A percentile compares a stretch with the other conserved stretches of the same genome.
Conservation (phyloP, 169 alveolate species). For the Perkinsus olseni region DNA sequence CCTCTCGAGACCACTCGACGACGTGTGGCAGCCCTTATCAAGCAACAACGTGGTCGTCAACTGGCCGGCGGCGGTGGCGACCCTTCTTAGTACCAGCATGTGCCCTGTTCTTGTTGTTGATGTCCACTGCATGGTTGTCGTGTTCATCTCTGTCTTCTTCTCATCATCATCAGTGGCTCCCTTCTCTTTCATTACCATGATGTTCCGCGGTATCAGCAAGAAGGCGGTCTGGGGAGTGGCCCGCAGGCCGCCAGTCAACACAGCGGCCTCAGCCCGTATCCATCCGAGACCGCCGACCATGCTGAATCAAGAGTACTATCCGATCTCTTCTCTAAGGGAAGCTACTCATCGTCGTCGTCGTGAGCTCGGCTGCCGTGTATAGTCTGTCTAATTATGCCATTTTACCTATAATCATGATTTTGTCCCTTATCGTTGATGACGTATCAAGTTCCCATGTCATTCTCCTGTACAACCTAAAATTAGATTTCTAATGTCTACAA, state of each 20-base stretch:
- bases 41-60: not conserved
- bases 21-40: not conserved
- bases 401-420: too few relatives aligned
- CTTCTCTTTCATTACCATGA: not conserved
- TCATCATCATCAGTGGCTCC: not conserved
- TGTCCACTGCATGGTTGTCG: too few relatives aligned
- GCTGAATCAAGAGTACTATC: not conserved
- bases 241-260: not conserved
- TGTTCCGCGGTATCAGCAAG: not conserved
- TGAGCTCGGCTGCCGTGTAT: too few relatives aligned
- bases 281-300: not conserved
- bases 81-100: too few relatives aligned
- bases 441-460: too few relatives aligned
- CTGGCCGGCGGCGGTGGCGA: not conserved
- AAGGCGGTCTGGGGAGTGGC: not conserved
- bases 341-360: too few relatives aligned
- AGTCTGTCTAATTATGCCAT: too few relatives aligned
- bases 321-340: not conserved
- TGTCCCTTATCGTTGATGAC: too few relatives aligned
- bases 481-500: too few relatives aligned
- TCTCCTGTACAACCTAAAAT: too few relatives aligned
- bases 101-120: too few relatives aligned
- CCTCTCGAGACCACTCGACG: too few relatives aligned
- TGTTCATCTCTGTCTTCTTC: not conserved
- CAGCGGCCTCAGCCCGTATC: not conserved